Conservation (phyloP, 2,329 filamentous ascomycete genomes). For the Parastagonospora nodorum region DNA sequence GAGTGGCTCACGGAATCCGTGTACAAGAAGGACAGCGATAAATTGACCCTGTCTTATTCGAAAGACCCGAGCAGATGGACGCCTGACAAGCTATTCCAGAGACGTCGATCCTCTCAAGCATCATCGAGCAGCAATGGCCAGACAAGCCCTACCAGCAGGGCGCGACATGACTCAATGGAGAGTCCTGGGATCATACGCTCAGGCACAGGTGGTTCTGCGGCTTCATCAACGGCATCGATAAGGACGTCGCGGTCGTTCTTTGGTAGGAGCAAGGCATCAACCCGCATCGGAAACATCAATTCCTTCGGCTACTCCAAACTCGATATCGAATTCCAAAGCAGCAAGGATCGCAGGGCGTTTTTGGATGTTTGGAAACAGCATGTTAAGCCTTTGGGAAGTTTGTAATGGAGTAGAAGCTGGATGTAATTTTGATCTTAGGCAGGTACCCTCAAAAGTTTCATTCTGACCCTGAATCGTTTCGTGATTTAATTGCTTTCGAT, state of each 20-base stretch:
- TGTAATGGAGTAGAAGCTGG: too few relatives aligned
- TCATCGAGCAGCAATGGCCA: constrained; percentile 10
- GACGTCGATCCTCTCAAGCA: constrained; percentile 18
- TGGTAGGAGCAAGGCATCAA: constrained; percentile 3
- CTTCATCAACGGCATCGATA: constrained; percentile 16
- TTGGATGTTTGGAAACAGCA: constrained; percentile 32
- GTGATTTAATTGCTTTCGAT: too few relatives aligned
- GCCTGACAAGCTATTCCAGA: constrained; percentile 30
- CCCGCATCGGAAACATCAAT: constrained; percentile 22
- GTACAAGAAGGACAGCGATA: constrained; percentile 30
- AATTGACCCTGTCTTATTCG: constrained; percentile 31
- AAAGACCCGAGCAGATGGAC: constrained; percentile 35
- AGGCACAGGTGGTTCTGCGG: constrained; percentile 17
- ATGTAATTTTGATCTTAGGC: too few relatives aligned
- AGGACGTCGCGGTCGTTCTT: constrained; percentile 15
- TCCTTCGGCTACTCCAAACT: constrained; percentile 34
- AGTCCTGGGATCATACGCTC: constrained; percentile 10
- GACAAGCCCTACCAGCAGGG: constrained; percentile 3
- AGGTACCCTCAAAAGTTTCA: too few relatives aligned
- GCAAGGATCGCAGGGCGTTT: constrained; percentile 32
- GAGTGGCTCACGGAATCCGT: constrained; percentile 33
- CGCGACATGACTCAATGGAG: constrained; percentile 15
- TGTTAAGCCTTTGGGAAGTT: constrained; percentile 22
- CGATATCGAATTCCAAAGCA: constrained; percentile 35
- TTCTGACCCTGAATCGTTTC: too few relatives aligned